A percentile compares a stretch with the other conserved stretches of the same genome.
These are phyloP conservation scores for Kwoniella bestiolae DNA, from an alignment of 768 basidiomycete species.

Conservation along the genomic window DNA sequence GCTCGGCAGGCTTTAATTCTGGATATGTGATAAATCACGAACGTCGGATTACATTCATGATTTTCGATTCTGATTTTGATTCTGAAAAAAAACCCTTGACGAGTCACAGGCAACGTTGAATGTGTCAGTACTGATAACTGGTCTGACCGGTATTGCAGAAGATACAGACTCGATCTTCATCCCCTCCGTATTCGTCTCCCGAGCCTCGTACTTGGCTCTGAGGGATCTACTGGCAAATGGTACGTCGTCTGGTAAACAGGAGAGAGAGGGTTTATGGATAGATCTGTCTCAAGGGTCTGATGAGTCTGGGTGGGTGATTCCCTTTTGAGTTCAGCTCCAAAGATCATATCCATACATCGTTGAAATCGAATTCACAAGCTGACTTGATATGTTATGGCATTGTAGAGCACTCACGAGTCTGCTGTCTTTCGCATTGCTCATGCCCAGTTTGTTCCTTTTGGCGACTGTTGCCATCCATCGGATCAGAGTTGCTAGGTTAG, in stretches of 20 bases:
- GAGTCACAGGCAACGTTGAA: background rate
- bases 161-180: conserved; percentile 84
- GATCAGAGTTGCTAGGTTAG: conserved; percentile 63
- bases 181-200: conserved; percentile 84
- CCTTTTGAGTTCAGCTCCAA: too few species aligned
- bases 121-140: background rate
- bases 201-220: conserved; percentile 75
- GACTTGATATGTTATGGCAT: too few species aligned
- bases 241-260: conserved; percentile 64
- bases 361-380: too few species aligned
- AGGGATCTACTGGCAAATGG: conserved; percentile 72
- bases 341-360: too few species aligned
- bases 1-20: too few species aligned
- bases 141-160: conserved; percentile 57
- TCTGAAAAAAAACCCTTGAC: too few species aligned
- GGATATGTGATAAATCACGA: too few species aligned
- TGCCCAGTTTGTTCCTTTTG: conserved; percentile 87
- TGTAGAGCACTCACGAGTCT: conserved; percentile 57
- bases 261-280: conserved; percentile 47
- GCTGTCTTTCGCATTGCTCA: conserved; percentile 75
- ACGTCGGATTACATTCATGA: too few species aligned
- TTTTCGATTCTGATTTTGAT: too few species aligned
- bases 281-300: conserved; percentile 51
- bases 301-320: conserved; percentile 43
- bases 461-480: conserved; percentile 87